Percentiles rank a stretch among this genome's conserved stretches.
phyloP scores from a whole-genome alignment of 2,329 filamentous ascomycete species.

The Fusarium dimerum region DNA sequence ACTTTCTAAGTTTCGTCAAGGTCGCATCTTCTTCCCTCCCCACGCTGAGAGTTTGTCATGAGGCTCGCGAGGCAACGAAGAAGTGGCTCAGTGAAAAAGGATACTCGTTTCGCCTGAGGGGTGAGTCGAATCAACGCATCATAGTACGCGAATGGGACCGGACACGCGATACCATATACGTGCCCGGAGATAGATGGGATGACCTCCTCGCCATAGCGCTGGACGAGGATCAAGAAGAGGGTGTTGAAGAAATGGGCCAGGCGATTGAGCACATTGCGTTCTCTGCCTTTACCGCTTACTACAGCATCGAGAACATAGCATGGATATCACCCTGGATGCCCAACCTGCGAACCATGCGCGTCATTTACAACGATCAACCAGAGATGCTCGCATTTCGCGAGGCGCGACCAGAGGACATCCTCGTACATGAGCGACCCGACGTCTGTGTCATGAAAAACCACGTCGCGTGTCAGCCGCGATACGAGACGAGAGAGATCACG shows the following conservation, averaged over 20 bases:
- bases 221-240: background rate
- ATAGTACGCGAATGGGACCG: conserved; percentile 17
- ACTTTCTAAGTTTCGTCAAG: conserved; percentile 2
- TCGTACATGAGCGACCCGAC: too few relatives aligned
- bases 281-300: conserved; percentile 29
- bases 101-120: conserved; percentile 6
- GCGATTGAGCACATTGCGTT: conserved; percentile 24
- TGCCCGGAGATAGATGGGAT: conserved; percentile 18
- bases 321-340: conserved; percentile 12
- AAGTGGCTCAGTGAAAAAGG: conserved; percentile 14
- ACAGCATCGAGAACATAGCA: conserved; percentile 19
- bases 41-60: conserved; percentile 14
- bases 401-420: too few relatives aligned
- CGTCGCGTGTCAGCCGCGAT: background rate
- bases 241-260: conserved; percentile 3
- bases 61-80: conserved; percentile 20
- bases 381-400: background rate
- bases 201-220: conserved; percentile 10
- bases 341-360: conserved; percentile 19
- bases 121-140: conserved; percentile 11
- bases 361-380: conserved; percentile 27
- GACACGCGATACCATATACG: conserved; percentile 20
- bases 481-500: conserved; percentile 3
- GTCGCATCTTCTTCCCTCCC: background rate
- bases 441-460: too few relatives aligned